Conservation (phyloP, 1,139 yeast genomes). For the Lodderomyces beijingensis region DNA sequence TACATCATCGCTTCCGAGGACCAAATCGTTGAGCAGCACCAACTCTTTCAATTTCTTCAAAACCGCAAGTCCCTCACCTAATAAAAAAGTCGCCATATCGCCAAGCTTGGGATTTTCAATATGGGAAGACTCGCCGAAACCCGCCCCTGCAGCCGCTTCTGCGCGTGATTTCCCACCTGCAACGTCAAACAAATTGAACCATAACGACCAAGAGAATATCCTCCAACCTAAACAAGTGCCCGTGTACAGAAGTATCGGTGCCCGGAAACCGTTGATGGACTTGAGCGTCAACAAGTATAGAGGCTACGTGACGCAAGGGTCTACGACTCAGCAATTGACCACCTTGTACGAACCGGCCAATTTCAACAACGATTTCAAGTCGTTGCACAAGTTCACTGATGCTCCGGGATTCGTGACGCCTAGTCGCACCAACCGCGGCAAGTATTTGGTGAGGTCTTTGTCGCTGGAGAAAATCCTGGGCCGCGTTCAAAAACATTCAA, state of each 20-base stretch:
- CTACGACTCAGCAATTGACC: slow-evolving; percentile 18
- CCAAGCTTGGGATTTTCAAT: slow-evolving; percentile 30
- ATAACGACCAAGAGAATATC: slow-evolving; percentile 43
- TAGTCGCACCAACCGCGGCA: slow-evolving; percentile 18
- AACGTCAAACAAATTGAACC: slow-evolving; percentile 22
- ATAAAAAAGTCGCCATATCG: slow-evolving; percentile 7
- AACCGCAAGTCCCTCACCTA: slow-evolving; percentile 15
- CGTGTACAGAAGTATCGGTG: slow-evolving; percentile 2
- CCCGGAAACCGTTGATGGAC: slow-evolving; percentile 31
- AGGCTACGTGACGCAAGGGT: slow-evolving; percentile 23
- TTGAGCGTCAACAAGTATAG: slow-evolving; percentile 32
- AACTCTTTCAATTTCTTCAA: no score
- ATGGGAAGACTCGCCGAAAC: slow-evolving; percentile 43
- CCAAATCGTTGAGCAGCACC: neutral
- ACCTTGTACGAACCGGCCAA: slow-evolving; percentile 32
- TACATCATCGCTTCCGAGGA: slow-evolving; percentile 1
- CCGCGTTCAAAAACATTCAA: slow-evolving; percentile 22
- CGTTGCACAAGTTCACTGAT: slow-evolving; percentile 31
- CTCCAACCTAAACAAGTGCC: slow-evolving; percentile 34
- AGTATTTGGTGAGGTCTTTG: slow-evolving; percentile 24
- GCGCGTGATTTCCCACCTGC: no score
- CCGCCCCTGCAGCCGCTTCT: no score
- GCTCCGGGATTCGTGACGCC: slow-evolving; percentile 36
- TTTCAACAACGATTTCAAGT: slow-evolving; percentile 29
- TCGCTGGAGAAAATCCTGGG: slow-evolving; percentile 4